phyloP scores from a whole-genome alignment of 78 protist genomes.

The Dictyostelium purpureum region DNA sequence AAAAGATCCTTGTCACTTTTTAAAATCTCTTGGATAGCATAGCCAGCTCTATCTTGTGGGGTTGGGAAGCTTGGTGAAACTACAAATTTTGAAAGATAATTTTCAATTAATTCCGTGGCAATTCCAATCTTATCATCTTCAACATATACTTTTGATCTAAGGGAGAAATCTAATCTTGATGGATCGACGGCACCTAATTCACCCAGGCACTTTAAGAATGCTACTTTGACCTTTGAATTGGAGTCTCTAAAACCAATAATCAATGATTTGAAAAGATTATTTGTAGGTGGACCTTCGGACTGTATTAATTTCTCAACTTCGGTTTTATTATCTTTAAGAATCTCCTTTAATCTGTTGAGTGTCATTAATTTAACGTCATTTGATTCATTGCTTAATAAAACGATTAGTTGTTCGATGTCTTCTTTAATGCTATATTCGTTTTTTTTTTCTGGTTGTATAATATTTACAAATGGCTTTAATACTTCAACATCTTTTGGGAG shows the following conservation, averaged over 20 bases:
- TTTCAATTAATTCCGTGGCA: constrained; percentile 34
- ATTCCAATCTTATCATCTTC: constrained; percentile 29
- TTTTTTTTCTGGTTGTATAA: neutral
- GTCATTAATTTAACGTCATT: constrained; percentile 22
- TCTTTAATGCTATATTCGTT: neutral
- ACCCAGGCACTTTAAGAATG: constrained; percentile 54
- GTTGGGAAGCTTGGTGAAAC: constrained; percentile 41
- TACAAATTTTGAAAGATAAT: constrained; percentile 44
- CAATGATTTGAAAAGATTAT: constrained; percentile 12
- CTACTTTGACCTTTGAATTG: neutral
- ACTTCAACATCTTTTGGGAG: constrained; percentile 20
- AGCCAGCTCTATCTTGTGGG: constrained; percentile 81
- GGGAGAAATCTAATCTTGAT: constrained; percentile 3
- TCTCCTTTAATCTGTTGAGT: neutral
- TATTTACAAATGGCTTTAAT: neutral
- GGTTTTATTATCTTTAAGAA: neutral
- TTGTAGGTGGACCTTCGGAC: neutral
- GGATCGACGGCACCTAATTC: constrained; percentile 83
- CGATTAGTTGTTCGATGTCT: constrained; percentile 5
- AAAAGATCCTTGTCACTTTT: neutral
- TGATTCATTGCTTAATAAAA: constrained; percentile 21
- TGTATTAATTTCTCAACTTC: constrained; percentile 12
- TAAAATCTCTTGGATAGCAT: constrained; percentile 83
- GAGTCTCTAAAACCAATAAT: constrained; percentile 70
- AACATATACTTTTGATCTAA: constrained; percentile 3